A percentile compares a stretch with the other conserved stretches of the same genome.
Conservation (phyloP, 1,284 basidiomycete species). For the Naganishia cerealis region DNA sequence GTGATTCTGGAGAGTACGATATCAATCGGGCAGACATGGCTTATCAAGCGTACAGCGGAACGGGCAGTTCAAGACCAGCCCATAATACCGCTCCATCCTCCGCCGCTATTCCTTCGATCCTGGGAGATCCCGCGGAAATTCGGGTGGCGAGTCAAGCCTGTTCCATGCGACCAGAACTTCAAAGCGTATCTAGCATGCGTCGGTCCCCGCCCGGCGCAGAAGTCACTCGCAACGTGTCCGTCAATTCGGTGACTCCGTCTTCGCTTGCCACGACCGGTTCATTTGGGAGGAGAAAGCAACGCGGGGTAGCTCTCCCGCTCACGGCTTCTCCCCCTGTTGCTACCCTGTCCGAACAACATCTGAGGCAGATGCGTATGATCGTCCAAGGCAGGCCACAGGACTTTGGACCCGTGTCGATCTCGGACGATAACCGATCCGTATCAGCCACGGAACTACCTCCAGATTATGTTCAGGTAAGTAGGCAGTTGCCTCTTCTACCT, state of each 20-base stretch:
- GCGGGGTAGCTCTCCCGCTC: background rate
- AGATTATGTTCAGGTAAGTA: constrained; percentile 17
- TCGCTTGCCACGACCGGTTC: background rate
- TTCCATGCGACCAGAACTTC: constrained; percentile 4
- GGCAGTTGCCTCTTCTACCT: too few relatives aligned
- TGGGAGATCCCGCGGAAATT: constrained; percentile 15
- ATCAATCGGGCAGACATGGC: background rate
- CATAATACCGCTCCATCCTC: constrained; percentile 25
- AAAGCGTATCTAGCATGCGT: background rate
- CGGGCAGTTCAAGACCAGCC: background rate
- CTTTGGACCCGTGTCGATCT: constrained; percentile 11
- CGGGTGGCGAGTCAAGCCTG: constrained; percentile 8
- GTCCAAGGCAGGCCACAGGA: constrained; percentile 20
- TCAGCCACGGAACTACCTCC: constrained; percentile 9
- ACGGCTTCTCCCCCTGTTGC: constrained; percentile 1
- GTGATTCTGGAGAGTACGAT: background rate
- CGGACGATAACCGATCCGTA: constrained; percentile 6
- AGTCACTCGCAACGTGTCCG: constrained; percentile 1
- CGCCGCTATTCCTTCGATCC: constrained; percentile 10
- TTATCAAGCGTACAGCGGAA: constrained; percentile 9
- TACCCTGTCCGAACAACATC: background rate
- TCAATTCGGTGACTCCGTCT: background rate
- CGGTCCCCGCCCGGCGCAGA: background rate
- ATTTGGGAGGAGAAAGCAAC: constrained; percentile 20
- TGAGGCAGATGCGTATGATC: constrained; percentile 15